Percentiles rank a stretch among this genome's conserved stretches.
phyloP scores from a whole-genome alignment of 2,329 filamentous ascomycete species.

The Coniochaeta prunicola region DNA sequence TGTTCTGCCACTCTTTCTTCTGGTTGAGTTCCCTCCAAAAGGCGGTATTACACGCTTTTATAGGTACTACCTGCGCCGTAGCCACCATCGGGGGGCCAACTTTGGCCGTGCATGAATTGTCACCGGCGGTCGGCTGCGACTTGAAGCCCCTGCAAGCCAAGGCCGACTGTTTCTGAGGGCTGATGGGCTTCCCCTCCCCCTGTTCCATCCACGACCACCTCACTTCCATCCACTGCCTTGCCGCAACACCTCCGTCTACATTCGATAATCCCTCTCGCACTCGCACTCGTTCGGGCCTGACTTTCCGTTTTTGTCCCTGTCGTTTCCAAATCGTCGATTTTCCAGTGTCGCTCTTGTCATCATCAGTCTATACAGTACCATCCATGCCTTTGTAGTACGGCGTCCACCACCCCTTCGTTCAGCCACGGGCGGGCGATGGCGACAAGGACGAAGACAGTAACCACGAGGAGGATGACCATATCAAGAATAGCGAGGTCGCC shows the following conservation, averaged over 20 bases:
- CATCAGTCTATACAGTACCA: background rate
- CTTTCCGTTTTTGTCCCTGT: background rate
- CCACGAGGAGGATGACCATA: background rate
- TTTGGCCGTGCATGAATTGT: background rate
- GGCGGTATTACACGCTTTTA: background rate
- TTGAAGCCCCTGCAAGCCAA: background rate
- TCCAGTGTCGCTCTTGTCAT: background rate
- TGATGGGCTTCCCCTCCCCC: background rate
- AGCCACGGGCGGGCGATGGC: background rate
- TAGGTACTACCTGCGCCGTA: background rate
- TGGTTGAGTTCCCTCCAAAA: too few relatives aligned
- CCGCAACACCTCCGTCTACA: background rate
- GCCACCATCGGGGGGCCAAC: background rate
- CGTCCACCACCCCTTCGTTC: background rate
- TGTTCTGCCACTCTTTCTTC: too few relatives aligned
- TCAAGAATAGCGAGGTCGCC: background rate
- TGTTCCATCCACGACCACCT: background rate
- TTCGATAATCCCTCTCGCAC: background rate
- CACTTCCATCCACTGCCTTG: background rate
- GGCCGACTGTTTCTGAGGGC: background rate
- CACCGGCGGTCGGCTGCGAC: background rate
- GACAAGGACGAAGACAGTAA: background rate
- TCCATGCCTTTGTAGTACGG: background rate
- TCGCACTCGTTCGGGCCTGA: background rate
- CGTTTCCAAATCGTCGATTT: background rate